Evolutionary conservation across 2,329 filamentous ascomycete genomes (phyloP), one percentile per base, ranked within the genome.

Genomic region (Gaeumannomyces sp.): DNA sequence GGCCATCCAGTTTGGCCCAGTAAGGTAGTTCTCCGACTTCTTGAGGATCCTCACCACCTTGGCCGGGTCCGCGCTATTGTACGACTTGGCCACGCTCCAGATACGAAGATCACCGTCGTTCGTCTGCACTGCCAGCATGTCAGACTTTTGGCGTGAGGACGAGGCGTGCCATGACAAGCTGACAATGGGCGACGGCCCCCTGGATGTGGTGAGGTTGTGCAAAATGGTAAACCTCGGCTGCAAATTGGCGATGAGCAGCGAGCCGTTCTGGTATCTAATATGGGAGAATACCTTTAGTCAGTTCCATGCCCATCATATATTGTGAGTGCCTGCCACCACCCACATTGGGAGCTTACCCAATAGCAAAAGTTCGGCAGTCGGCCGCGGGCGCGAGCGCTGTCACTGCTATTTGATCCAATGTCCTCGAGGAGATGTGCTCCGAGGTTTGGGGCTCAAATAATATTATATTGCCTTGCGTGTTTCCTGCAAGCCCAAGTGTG

Each of bases 71-170:
- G 84, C 86, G 71, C 84, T 77, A 74, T 88, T 83, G 74, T 89
- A 80, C 66, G 84, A 85, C 76, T 98, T 99, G 27, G 94, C 87
- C 64, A 99, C 90, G 73, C 95, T 99, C 95, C 95, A 99, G 27
- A 99, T 93, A 70, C 93, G 86, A 60, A 99, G 80, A 73, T 99
- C 94, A 27, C 95, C 94, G 73, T 97, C 93, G 63, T 90, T 85
- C 4, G 92, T 95, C 77, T 98, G 94, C 11, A 93, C 91, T 1
- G 94, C 94, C 71, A 99, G 81, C 95, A 99, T 99, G 73, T 98
- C 94, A 0, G 95, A 97, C 77, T 96, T 97, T 76, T 97, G 93
- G 69, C 93, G 92, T 0, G 93, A 90, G 0, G 95, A 97, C 0
- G 95, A 97, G 53, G 94, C 93, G 81, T 99, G 95, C 95, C 95